Evolutionary conservation across 306 rosid species (phyloP).

Genomic region (Vigna angularis): DNA sequence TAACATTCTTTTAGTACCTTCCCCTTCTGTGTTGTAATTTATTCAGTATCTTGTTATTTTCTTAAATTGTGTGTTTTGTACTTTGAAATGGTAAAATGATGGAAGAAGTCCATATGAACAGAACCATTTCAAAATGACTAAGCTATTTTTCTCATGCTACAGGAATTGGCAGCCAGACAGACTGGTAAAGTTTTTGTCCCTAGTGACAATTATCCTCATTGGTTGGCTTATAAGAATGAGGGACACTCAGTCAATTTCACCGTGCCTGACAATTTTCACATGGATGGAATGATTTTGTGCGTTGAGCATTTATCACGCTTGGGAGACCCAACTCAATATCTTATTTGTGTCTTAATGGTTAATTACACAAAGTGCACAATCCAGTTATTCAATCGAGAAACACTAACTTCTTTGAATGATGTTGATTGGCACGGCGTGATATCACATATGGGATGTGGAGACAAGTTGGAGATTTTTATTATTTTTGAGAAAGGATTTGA

Average conservation of each 20-base stretch:
- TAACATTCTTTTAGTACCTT: background rate
- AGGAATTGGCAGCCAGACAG: background rate
- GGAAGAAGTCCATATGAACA: too few species aligned
- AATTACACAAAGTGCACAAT: background rate
- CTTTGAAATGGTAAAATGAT: too few species aligned
- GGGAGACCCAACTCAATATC: background rate
- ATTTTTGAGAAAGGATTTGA: background rate
- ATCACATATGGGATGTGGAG: background rate
- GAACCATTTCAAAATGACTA: background rate
- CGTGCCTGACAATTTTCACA: background rate
- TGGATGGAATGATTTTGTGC: background rate
- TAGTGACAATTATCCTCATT: constrained; percentile 10
- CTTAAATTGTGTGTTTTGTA: too few species aligned
- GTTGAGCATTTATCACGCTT: background rate
- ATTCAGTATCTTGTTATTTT: background rate
- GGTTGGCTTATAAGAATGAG: constrained; percentile 9
- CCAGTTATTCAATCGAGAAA: background rate
- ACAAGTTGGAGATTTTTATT: background rate
- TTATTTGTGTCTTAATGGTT: background rate
- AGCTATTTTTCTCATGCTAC: background rate
- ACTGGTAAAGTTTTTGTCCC: background rate
- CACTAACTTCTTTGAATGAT: background rate
- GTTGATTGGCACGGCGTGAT: background rate
- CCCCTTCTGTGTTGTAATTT: background rate
- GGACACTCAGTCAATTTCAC: background rate